Conservation (phyloP, 139 green algal genomes). For the Zygnema circumcarinatum region DNA sequence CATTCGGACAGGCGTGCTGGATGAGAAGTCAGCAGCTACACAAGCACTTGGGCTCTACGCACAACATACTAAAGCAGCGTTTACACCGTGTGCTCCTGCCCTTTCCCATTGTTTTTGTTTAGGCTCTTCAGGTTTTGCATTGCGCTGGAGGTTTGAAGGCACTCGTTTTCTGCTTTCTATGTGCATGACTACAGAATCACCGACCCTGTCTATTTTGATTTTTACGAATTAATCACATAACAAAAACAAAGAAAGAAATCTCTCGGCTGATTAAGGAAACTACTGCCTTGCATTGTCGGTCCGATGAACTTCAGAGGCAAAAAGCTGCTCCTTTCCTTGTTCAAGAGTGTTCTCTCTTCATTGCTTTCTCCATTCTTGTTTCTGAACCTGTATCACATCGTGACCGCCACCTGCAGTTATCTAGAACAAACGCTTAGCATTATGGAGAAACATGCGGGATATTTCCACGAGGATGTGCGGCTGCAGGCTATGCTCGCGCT, state of each 20-base stretch:
- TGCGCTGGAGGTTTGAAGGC: background rate
- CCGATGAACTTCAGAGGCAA: too few species aligned
- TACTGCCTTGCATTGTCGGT: too few species aligned
- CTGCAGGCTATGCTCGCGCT: constrained; percentile 49
- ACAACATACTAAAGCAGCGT: constrained; percentile 57
- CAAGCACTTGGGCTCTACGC: constrained; percentile 74
- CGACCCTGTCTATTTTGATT: too few species aligned
- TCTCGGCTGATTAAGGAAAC: too few species aligned
- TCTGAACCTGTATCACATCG: too few species aligned
- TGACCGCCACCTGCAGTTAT: constrained; percentile 20
- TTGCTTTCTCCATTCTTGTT: too few species aligned
- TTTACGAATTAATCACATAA: too few species aligned
- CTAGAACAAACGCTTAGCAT: constrained; percentile 61
- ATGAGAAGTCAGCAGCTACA: constrained; percentile 75
- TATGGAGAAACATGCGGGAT: constrained; percentile 59
- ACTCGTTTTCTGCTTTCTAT: constrained; percentile 7
- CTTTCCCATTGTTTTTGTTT: background rate
- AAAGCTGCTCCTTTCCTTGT: too few species aligned
- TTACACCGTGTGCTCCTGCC: constrained; percentile 60
- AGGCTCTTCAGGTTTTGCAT: background rate
- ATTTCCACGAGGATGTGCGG: constrained; percentile 77
- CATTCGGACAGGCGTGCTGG: constrained; percentile 72
- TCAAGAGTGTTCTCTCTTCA: too few species aligned
- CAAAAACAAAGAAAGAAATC: too few species aligned
- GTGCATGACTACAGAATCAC: too few species aligned